Percentiles rank a stretch among this genome's conserved stretches.
Conservation (phyloP, 2,329 filamentous ascomycete genomes). For the Microdochium paspali region DNA sequence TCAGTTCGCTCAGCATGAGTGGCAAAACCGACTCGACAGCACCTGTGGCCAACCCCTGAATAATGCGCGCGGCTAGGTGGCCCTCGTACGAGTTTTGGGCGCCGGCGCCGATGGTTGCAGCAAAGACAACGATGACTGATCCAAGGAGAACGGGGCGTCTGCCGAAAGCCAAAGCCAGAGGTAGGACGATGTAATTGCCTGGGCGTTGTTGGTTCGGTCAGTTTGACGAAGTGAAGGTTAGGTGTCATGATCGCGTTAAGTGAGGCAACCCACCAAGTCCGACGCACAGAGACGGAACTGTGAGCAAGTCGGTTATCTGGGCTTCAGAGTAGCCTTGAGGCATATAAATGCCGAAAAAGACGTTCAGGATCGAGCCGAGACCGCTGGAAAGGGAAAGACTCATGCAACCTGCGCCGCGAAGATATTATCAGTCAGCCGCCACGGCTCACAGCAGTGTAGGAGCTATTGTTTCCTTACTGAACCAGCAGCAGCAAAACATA, state of each 20-base stretch:
- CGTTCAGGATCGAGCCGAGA: slow-evolving; percentile 26
- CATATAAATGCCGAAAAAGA: slow-evolving; percentile 21
- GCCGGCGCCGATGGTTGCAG: slow-evolving; percentile 13
- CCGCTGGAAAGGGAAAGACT: slow-evolving; percentile 39
- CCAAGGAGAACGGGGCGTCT: slow-evolving; percentile 14
- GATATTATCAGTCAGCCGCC: not conserved
- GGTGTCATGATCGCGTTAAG: no score
- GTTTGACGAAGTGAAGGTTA: no score
- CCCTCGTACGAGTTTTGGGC: slow-evolving; percentile 9
- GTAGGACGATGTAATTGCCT: not conserved
- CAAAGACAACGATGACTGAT: slow-evolving; percentile 16
- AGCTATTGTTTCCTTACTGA: slow-evolving; percentile 8
- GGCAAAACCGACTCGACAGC: slow-evolving; percentile 18
- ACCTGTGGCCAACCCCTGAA: slow-evolving; percentile 20
- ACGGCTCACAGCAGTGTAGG: no score
- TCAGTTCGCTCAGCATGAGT: slow-evolving; percentile 12
- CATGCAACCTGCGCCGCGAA: slow-evolving; percentile 7
- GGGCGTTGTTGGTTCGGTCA: not conserved
- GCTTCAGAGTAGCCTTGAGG: slow-evolving; percentile 11
- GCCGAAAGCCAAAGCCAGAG: not conserved
- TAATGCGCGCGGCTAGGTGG: slow-evolving; percentile 17
- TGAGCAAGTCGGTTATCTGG: slow-evolving; percentile 23
- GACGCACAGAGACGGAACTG: slow-evolving; percentile 27
- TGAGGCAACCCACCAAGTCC: slow-evolving; percentile 22
- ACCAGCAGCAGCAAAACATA: slow-evolving; percentile 17